Evolutionary conservation across 2,329 filamentous ascomycete species (phyloP).

Genomic region (Furcasterigmium sp.): DNA sequence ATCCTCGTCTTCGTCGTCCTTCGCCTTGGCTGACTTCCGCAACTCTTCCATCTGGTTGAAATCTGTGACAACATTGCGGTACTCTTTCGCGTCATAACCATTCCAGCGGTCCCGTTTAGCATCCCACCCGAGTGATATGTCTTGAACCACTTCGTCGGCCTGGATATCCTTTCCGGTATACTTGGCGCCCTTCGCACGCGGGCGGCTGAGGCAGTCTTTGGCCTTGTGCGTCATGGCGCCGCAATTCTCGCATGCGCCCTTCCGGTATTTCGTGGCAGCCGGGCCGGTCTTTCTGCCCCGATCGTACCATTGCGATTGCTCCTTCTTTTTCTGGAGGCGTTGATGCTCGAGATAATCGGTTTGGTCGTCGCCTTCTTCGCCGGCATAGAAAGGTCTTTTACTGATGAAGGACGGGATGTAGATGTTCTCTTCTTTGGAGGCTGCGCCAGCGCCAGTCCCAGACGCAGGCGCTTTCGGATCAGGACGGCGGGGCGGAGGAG

Average conservation of each 20-base stretch:
- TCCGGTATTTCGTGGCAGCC: conserved; percentile 92
- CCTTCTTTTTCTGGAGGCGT: conserved; percentile 71
- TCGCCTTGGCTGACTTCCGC: conserved; percentile 42
- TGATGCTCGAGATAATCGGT: conserved; percentile 96
- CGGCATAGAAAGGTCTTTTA: conserved; percentile 94
- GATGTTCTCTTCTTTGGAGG: conserved; percentile 86
- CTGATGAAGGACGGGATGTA: conserved; percentile 98
- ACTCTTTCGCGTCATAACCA: conserved; percentile 89
- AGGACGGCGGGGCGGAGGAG: conserved; percentile 26
- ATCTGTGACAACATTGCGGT: conserved; percentile 80
- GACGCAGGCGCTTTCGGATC: conserved; percentile 19
- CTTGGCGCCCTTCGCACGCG: conserved; percentile 81
- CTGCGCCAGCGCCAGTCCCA: conserved; percentile 17
- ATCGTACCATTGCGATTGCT: conserved; percentile 86
- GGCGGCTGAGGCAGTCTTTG: conserved; percentile 87
- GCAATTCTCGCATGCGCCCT: conserved; percentile 98
- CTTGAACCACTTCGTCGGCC: conserved; percentile 81
- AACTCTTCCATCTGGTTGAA: conserved; percentile 82
- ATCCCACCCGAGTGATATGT: conserved; percentile 88
- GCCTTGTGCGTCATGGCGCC: conserved; percentile 94
- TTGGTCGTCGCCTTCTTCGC: conserved; percentile 67
- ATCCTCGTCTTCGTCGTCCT: conserved; percentile 44
- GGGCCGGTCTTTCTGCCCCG: conserved; percentile 79
- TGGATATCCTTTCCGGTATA: conserved; percentile 93
- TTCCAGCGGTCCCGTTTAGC: conserved; percentile 98